Evolutionary conservation across 495 filamentous ascomycete species (phyloP).

Genomic region (Clavariopsis aquatica): DNA sequence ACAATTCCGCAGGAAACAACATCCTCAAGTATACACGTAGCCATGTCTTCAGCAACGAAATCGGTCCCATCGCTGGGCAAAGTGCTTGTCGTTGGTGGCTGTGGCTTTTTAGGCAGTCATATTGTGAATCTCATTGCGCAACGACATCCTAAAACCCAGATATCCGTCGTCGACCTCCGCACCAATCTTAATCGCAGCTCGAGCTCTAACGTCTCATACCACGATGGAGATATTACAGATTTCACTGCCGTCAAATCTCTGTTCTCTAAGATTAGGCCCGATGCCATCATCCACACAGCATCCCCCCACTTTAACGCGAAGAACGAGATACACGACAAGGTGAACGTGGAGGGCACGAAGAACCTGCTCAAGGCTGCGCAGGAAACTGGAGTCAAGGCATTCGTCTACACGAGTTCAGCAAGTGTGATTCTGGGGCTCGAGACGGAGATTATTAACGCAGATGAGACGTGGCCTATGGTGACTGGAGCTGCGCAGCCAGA

Average conservation of each 20-base stretch:
- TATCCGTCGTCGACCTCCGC: slow-evolving; percentile 85
- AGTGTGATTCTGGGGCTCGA: slow-evolving; percentile 78
- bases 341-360: slow-evolving; percentile 90
- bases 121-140: slow-evolving; percentile 52
- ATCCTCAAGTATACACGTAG: background rate
- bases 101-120: slow-evolving; percentile 57
- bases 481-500: slow-evolving; percentile 70
- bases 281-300: slow-evolving; percentile 94
- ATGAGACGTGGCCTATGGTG: slow-evolving; percentile 83
- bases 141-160: slow-evolving; percentile 53
- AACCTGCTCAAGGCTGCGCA: slow-evolving; percentile 74
- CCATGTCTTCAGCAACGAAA: slow-evolving; percentile 11
- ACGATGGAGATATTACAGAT: slow-evolving; percentile 86
- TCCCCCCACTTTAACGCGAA: slow-evolving; percentile 35
- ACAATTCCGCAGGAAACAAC: background rate
- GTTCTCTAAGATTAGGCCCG: slow-evolving; percentile 71
- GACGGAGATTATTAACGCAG: slow-evolving; percentile 81
- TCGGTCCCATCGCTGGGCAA: slow-evolving; percentile 41
- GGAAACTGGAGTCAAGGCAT: slow-evolving; percentile 77
- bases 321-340: slow-evolving; percentile 70
- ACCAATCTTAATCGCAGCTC: slow-evolving; percentile 68
- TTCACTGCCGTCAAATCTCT: slow-evolving; percentile 61
- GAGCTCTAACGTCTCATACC: slow-evolving; percentile 70
- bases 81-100: slow-evolving; percentile 56
- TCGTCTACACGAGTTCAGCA: slow-evolving; percentile 92